Conservation (phyloP, 1,139 yeast species). For the Yamadazyma triangularis region DNA sequence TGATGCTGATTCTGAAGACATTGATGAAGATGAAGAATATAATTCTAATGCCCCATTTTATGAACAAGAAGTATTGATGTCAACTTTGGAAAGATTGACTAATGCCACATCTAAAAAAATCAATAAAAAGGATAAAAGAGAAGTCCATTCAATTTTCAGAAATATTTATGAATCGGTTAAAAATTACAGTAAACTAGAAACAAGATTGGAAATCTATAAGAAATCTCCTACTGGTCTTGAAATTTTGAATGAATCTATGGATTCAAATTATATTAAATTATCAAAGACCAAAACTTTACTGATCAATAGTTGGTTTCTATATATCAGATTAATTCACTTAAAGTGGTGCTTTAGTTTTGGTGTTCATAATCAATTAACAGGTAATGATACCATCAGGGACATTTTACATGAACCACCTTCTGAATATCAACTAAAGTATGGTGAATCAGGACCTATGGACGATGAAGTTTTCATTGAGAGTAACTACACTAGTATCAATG, state of each 20-base stretch:
- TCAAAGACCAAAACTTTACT: slow-evolving; percentile 53
- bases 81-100: slow-evolving; percentile 42
- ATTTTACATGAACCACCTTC: slow-evolving; percentile 40
- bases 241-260: slow-evolving; percentile 30
- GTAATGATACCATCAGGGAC: slow-evolving; percentile 42
- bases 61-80: slow-evolving; percentile 50
- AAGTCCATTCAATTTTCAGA: slow-evolving; percentile 57
- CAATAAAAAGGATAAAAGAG: slow-evolving; percentile 60
- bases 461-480: slow-evolving; percentile 9
- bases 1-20: slow-evolving; percentile 26
- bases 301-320: slow-evolving; percentile 65
- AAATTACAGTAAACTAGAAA: slow-evolving; percentile 34
- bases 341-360: slow-evolving; percentile 74
- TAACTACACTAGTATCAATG: slow-evolving; percentile 8
- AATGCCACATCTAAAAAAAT: slow-evolving; percentile 52
- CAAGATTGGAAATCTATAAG: slow-evolving; percentile 34
- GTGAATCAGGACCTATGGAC: slow-evolving; percentile 15
- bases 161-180: slow-evolving; percentile 53
- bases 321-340: slow-evolving; percentile 56
- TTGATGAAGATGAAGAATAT: slow-evolving; percentile 36
- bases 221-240: slow-evolving; percentile 38
- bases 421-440: slow-evolving; percentile 27
- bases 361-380: slow-evolving; percentile 56
- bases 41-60: slow-evolving; percentile 52
- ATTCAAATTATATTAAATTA: slow-evolving; percentile 48